Conservation (phyloP, 2,329 filamentous ascomycete species). For the Talaromyces amestolkiae region DNA sequence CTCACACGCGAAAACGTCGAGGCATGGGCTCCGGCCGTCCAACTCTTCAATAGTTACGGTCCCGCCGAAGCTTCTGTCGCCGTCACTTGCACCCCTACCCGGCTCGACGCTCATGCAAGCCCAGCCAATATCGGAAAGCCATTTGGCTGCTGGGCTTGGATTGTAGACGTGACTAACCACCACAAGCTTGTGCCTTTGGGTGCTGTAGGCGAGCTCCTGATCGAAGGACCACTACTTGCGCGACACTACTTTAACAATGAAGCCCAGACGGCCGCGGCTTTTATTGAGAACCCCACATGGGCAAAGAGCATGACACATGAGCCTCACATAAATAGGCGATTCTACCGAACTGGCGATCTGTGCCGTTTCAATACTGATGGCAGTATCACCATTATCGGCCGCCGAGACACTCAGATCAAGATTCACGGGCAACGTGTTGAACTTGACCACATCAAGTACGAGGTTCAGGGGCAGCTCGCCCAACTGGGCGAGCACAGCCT, state of each 20-base stretch:
- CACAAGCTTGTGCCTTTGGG: constrained; percentile 34
- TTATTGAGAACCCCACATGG: constrained; percentile 28
- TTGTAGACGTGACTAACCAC: constrained; percentile 45
- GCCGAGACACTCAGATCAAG: constrained; percentile 4
- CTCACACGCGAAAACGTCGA: neutral
- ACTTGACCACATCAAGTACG: constrained; percentile 30
- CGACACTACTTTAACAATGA: neutral
- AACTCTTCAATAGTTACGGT: neutral
- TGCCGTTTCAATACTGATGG: constrained; percentile 21
- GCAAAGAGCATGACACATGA: neutral
- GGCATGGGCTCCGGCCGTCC: neutral
- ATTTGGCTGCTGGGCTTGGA: constrained; percentile 33
- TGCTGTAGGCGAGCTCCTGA: neutral
- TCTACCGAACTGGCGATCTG: constrained; percentile 5
- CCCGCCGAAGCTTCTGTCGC: constrained; percentile 15
- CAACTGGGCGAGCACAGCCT: constrained; percentile 55
- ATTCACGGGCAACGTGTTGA: constrained; percentile 1
- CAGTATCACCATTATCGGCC: constrained; percentile 24
- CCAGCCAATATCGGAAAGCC: neutral
- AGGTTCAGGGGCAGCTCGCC: constrained; percentile 62
- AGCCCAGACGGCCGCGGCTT: constrained; percentile 30
- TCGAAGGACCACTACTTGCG: constrained; percentile 4
- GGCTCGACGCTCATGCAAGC: neutral
- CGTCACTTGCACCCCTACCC: constrained; percentile 9
- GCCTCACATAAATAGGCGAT: neutral